Evolutionary conservation across 2,329 filamentous ascomycete genomes (phyloP), one percentile per base, ranked within the genome.

Genomic region (Fusarium metavorans): DNA sequence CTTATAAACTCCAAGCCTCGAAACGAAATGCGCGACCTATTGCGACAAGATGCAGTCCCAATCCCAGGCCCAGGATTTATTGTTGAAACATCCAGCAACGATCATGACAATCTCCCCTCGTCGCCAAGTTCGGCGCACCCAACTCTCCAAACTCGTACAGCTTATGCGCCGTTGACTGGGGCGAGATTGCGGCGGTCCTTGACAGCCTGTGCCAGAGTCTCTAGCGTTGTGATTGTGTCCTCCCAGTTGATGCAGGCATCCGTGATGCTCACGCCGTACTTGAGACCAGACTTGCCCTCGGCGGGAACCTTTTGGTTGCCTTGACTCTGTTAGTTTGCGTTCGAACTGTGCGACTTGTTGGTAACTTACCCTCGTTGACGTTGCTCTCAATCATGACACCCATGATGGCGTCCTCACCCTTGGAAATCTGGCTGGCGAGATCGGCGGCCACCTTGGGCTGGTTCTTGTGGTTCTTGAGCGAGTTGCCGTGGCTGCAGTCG

Each of bases 311-410:
- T 98, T 83, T 99, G 97, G 84, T 89, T 94, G 76, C 95, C 92
- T 76, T 68, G 34, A 58, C 34, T 18, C n/a, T 67, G 74, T 85
- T 77, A 84, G 79, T 48, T 14, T 20, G 16, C 14, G 9, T 34
- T 20, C n/a, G 4, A 32, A 50, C 8, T 16, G 41, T 5, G 34
- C 23, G 6, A 5, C 34, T 39, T n/a, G 35, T 58, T 37, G 8
- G 16, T n/a, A 35, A 76, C 88, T 80, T 83, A 93, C 94, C 95
- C 86, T 98, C 96, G 80, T 96, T 93, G 85, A 98, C 97, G 84
- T 98, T 94, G 84, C 94, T 97, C 88, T 99, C 97, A 80, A 99
- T 97, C 97, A 99, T 99, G 70, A 98, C 94, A 79, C 97, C 97
- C 91, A 98, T 96, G 80, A 99, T 97, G 58, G 88, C 93, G 4